Conservation (phyloP, 768 basidiomycete species). For the Psilocybe azurescens region DNA sequence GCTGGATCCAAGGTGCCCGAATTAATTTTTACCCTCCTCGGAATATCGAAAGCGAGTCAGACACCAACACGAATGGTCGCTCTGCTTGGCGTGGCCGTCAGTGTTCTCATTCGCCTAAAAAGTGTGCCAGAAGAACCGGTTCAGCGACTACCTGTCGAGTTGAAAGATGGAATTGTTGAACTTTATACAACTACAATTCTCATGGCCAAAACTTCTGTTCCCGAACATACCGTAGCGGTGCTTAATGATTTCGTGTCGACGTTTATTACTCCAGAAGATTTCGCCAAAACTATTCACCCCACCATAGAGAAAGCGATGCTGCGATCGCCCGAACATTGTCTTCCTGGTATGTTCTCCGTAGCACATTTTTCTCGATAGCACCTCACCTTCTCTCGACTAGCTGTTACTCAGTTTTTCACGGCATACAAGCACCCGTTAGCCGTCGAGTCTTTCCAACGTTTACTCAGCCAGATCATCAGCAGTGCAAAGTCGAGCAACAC, state of each 20-base stretch:
- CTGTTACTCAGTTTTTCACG: constrained; percentile 61
- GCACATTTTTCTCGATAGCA: neutral
- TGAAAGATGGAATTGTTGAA: constrained; percentile 62
- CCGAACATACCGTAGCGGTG: constrained; percentile 65
- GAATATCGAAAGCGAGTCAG: constrained; percentile 53
- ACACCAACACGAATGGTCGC: constrained; percentile 44
- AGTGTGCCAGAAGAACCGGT: constrained; percentile 48
- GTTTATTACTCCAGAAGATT: constrained; percentile 54
- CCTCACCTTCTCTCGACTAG: constrained; percentile 32
- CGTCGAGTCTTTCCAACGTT: constrained; percentile 50
- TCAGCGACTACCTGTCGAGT: constrained; percentile 46
- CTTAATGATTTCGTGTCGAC: constrained; percentile 66
- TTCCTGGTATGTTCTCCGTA: constrained; percentile 53
- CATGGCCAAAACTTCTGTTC: constrained; percentile 67
- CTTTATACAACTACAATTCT: constrained; percentile 68
- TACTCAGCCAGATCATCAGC: constrained; percentile 65
- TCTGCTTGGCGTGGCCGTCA: constrained; percentile 71
- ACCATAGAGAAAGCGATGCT: constrained; percentile 81
- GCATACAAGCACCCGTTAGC: constrained; percentile 58
- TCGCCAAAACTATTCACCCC: constrained; percentile 64
- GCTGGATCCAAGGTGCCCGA: constrained; percentile 49
- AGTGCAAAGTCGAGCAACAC: constrained; percentile 78
- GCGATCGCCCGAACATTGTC: constrained; percentile 80
- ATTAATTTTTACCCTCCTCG: constrained; percentile 60
- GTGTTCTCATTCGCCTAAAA: constrained; percentile 75